These are phyloP conservation scores for Eucalyptus regnans DNA, from an alignment of 345 rosid species.

Conservation along the genomic window DNA sequence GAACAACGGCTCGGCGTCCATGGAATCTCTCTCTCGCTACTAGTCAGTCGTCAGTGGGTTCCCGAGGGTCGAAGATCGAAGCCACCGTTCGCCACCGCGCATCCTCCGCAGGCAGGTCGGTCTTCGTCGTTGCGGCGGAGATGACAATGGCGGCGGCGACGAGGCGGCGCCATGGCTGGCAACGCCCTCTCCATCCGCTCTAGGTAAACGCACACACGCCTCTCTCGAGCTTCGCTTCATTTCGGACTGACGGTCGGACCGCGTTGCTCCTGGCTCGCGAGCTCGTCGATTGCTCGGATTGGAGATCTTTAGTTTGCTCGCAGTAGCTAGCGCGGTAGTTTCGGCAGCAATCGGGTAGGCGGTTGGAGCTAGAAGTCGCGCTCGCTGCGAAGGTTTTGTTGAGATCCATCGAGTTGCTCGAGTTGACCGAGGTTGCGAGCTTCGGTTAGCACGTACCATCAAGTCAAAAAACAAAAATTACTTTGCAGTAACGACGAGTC, in stretches of 20 bases:
- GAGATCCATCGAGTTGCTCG: background rate
- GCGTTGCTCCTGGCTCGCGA: too few relatives aligned
- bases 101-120: background rate
- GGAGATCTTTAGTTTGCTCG: too few relatives aligned
- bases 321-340: background rate
- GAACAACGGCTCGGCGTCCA: background rate
- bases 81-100: background rate
- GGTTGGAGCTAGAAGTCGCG: background rate
- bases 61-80: background rate
- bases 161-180: conserved; percentile 98
- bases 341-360: background rate
- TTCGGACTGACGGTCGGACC: too few relatives aligned
- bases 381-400: background rate
- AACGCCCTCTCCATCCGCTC: conserved; percentile 72
- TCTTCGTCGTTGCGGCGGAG: background rate
- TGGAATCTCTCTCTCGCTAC: background rate
- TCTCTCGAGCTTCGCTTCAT: too few relatives aligned
- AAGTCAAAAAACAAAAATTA: background rate
- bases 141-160: conserved; percentile 14
- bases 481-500: background rate
- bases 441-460: background rate
- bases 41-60: background rate
- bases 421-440: background rate
- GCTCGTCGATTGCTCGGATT: too few relatives aligned
- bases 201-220: too few relatives aligned